Conservation (phyloP, 1,284 basidiomycete genomes). For the Mycosarcoma mackinlayi region DNA sequence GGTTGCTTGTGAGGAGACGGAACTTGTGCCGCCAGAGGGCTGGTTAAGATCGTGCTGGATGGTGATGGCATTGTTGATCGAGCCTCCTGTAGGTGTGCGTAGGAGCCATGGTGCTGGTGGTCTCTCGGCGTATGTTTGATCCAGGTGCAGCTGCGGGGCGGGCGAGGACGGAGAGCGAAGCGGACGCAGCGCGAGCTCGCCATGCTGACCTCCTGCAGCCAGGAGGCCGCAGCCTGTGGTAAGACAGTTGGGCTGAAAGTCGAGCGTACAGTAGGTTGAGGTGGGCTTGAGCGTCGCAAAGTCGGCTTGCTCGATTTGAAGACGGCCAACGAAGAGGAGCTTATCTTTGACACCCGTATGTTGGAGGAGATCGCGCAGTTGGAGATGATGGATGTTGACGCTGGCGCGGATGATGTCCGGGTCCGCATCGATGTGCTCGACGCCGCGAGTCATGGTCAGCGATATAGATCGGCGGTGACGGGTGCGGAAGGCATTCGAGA, state of each 20-base stretch:
- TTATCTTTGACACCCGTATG: conserved; percentile 41
- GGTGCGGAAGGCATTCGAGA: background rate
- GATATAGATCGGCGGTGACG: background rate
- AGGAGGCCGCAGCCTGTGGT: conserved; percentile 73
- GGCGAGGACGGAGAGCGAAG: conserved; percentile 68
- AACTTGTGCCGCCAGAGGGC: conserved; percentile 6
- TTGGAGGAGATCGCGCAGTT: conserved; percentile 55
- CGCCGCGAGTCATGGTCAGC: conserved; percentile 27
- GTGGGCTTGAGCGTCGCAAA: conserved; percentile 54
- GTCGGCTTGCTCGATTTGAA: conserved; percentile 52
- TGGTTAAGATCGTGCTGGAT: conserved; percentile 59
- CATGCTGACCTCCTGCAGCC: conserved; percentile 83
- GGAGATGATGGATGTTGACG: conserved; percentile 56
- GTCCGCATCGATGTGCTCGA: conserved; percentile 21
- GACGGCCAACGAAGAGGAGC: conserved; percentile 51
- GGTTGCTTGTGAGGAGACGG: background rate
- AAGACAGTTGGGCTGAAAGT: conserved; percentile 76
- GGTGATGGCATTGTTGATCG: conserved; percentile 83
- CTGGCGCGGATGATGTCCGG: conserved; percentile 47
- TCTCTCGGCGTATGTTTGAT: conserved; percentile 15
- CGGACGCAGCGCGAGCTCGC: conserved; percentile 78
- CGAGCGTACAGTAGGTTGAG: conserved; percentile 76
- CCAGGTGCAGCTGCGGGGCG: conserved; percentile 14
- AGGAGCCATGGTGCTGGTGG: conserved; percentile 59
- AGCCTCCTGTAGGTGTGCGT: conserved; percentile 74